Base-by-base conservation (phyloP, 176 grass and related monocot species). In the Poa annua region DNA sequence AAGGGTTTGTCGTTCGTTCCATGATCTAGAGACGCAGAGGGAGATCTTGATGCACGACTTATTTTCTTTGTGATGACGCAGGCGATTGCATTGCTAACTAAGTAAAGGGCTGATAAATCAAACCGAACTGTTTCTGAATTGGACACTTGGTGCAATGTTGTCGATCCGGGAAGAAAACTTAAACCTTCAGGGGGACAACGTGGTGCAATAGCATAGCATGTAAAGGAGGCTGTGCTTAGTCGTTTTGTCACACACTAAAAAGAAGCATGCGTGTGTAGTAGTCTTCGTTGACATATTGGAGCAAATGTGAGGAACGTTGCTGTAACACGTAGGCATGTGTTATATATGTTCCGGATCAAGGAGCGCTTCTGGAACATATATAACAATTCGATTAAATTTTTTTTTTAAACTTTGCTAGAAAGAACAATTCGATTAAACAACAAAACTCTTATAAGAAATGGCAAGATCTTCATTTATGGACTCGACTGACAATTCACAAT, bases 281-380 rank as follows among this genome's bases (percentile, higher is more conserved):
- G 25, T 47, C 48, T 38, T 80, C 38, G 57, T 66, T 75, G 68
- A 66, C 26, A 26, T 0, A 26, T 0, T 9, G 22, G 26, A 76
- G 3, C 25, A 60, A 33, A 73, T 50, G 24, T 8, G 35, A 45
- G 15, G 25, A 59, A 26, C 26, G 19, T 11, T 45, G 21, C 0
- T 26, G 1, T 36, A 26, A 7, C 81, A 80, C 67, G 75, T 33
- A 85, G 8, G 13, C 20, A 59, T 22, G 25, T 17, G 8, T 2
- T 39, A 80, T 50, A 50, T 50, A 50, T 38, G 26, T 60, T 83
- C 81, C 33, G 79, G 80, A n/a, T n/a, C n/a, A 88, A 76, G 44
- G 16, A n/a, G 29, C 29, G 29, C 29, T 29, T n/a, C n/a, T n/a
- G n/a, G n/a, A n/a, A n/a, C n/a, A n/a, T n/a, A n/a, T n/a, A n/a